Base-by-base conservation (phyloP, 345 rosid genomes). In the Euphorbia pulcherrima region DNA sequence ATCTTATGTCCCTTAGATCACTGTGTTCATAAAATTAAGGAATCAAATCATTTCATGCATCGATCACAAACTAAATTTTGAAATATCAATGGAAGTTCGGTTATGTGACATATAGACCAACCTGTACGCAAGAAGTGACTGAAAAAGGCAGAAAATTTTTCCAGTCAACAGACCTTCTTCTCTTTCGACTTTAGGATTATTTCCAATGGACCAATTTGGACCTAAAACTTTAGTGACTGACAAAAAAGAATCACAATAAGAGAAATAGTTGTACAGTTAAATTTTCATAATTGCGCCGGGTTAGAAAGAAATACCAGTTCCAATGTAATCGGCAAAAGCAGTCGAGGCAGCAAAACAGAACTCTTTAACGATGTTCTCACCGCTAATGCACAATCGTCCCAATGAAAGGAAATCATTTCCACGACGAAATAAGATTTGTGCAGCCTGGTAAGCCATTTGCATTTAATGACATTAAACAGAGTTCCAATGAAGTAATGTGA, bases 51-150 rank as follows among this genome's bases (percentile, higher is more conserved):
- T 10, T 16, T 21, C 28, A 55, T 55, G 59, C 27, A 12, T 1
- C 23, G 26, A 3, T 20, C 16, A 18, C 8, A 10, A 12, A 40
- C 12, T 44, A 44, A 47, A 48, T 28, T 9, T 26, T 44, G 48
- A 57, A 20, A 44, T 30, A 44, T 30, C 59, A 51, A 26, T 55
- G n/a, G 26, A 57, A 66, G 60, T 51, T 62, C 54, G 64, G 60
- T 30, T 61, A 46, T 21, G n/a, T 50, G 74, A n/a, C 41, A 28
- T 57, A 5, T 1, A 57, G 16, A 51, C 75, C 28, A 62, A 91
- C 99, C 95, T 91, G 79, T 89, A 91, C 53, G 78, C 91, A 21
- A 82, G 86, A 64, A 94, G 92, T 48, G 86, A 77, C 52, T 85
- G 86, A 40, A 86, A 5, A n/a, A 91, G 99, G 80, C 88, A 83